A percentile compares a stretch with the other conserved stretches of the same genome.
Evolutionary conservation across 116 monocot species (phyloP).

Genomic region (Dioscorea cayenensis): DNA sequence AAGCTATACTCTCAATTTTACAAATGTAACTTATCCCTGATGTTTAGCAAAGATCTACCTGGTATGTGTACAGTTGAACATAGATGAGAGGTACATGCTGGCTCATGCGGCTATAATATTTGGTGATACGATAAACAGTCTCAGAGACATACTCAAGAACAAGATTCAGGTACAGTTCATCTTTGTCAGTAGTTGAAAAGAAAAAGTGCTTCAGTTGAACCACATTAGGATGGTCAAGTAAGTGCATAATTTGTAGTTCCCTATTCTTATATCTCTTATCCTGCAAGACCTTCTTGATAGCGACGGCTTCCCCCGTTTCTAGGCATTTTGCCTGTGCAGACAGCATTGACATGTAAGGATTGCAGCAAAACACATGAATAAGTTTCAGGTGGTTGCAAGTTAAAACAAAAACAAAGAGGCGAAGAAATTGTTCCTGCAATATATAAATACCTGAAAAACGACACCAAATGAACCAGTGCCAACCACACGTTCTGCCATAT

Average conservation of each 20-base stretch:
- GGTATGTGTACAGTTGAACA: slow-evolving; percentile 65
- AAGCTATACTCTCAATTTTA: not conserved
- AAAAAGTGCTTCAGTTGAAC: slow-evolving; percentile 70
- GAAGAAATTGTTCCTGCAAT: not conserved
- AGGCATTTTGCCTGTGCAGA: slow-evolving; percentile 52
- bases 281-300: slow-evolving; percentile 73
- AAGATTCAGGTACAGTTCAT: slow-evolving; percentile 78
- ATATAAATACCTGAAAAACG: slow-evolving; percentile 71
- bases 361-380: not conserved
- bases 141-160: slow-evolving; percentile 72
- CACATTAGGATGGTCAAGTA: slow-evolving; percentile 72
- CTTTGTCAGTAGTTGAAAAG: slow-evolving; percentile 62
- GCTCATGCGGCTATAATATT: slow-evolving; percentile 45
- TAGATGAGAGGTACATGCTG: slow-evolving; percentile 63
- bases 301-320: slow-evolving; percentile 51
- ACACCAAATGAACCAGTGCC: slow-evolving; percentile 88
- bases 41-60: slow-evolving; percentile 31
- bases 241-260: slow-evolving; percentile 67
- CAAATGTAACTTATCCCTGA: not conserved
- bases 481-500: slow-evolving; percentile 75
- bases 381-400: not conserved
- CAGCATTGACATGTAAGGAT: not conserved
- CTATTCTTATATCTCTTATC: slow-evolving; percentile 88
- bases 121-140: slow-evolving; percentile 47
- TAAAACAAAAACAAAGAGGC: not conserved